Evolutionary conservation across 164 flowering plant species (phyloP).

Genomic region (Annona cherimola): DNA sequence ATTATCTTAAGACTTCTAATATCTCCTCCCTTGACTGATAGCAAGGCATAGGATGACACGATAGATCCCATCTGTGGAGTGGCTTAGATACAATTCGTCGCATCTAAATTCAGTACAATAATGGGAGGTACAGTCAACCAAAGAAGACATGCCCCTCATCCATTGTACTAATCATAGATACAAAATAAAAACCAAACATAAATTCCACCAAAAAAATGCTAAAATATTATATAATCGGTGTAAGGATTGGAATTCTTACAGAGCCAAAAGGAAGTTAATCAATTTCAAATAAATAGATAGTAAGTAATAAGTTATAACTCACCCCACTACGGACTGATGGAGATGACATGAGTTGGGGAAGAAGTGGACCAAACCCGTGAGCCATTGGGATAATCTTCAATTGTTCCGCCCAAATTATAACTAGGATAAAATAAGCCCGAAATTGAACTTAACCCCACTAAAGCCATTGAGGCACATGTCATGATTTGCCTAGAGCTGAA

Average conservation of each 20-base stretch:
- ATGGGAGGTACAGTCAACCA: too few relatives aligned
- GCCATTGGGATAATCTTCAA: slow-evolving; percentile 93
- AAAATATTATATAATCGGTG: not conserved
- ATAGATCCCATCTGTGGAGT: too few relatives aligned
- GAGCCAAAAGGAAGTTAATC: not conserved
- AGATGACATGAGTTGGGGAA: slow-evolving; percentile 73
- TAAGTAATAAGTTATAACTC: slow-evolving; percentile 16
- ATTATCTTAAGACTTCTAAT: too few relatives aligned
- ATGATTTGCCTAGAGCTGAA: too few relatives aligned
- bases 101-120: not conserved
- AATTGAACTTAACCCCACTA: too few relatives aligned
- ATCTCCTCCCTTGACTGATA: too few relatives aligned
- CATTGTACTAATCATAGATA: not conserved
- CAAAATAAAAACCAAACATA: not conserved
- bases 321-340: slow-evolving; percentile 84
- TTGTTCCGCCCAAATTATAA: too few relatives aligned
- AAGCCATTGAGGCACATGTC: too few relatives aligned
- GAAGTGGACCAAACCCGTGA: slow-evolving; percentile 81
- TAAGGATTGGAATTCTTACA: not conserved
- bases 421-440: too few relatives aligned
- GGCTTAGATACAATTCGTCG: too few relatives aligned
- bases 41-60: too few relatives aligned
- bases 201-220: not conserved
- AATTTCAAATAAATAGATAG: not conserved
- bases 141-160: not conserved